A percentile compares a stretch with the other conserved stretches of the same genome.
phyloP scores from a whole-genome alignment of 805 yeast genomes.

The Metschnikowia lunata region DNA sequence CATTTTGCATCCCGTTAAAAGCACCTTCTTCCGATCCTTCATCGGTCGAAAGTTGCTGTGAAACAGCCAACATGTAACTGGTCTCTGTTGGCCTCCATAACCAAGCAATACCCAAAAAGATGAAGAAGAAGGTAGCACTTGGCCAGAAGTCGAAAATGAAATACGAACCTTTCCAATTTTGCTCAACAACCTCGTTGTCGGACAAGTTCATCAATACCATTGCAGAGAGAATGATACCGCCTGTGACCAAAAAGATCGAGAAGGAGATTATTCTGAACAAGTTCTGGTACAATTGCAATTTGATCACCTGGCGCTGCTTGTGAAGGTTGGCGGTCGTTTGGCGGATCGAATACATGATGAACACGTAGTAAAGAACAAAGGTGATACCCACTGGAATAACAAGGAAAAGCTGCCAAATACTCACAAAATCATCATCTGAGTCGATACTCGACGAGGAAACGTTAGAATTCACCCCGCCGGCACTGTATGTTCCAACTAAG shows the following conservation, averaged over 20 bases:
- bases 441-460: slow-evolving; percentile 45
- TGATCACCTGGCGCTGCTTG: slow-evolving; percentile 87
- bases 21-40: slow-evolving; percentile 41
- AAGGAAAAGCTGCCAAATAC: slow-evolving; percentile 48
- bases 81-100: slow-evolving; percentile 98
- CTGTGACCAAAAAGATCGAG: slow-evolving; percentile 65
- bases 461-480: slow-evolving; percentile 22
- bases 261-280: slow-evolving; percentile 70
- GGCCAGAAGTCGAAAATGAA: slow-evolving; percentile 95
- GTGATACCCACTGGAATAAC: slow-evolving; percentile 70
- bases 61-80: slow-evolving; percentile 89
- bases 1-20: slow-evolving; percentile 27
- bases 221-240: slow-evolving; percentile 67
- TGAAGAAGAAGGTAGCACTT: slow-evolving; percentile 76
- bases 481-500: slow-evolving; percentile 32
- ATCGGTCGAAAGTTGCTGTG: slow-evolving; percentile 86
- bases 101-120: slow-evolving; percentile 78
- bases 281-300: slow-evolving; percentile 78
- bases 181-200: slow-evolving; percentile 70
- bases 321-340: slow-evolving; percentile 68
- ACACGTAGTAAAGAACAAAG: slow-evolving; percentile 66
- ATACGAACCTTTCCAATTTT: slow-evolving; percentile 88
- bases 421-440: slow-evolving; percentile 51
- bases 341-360: slow-evolving; percentile 68
- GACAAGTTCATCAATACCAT: slow-evolving; percentile 71